Conservation (phyloP, 1,284 basidiomycete species). For the Pulveroboletus sp. region DNA sequence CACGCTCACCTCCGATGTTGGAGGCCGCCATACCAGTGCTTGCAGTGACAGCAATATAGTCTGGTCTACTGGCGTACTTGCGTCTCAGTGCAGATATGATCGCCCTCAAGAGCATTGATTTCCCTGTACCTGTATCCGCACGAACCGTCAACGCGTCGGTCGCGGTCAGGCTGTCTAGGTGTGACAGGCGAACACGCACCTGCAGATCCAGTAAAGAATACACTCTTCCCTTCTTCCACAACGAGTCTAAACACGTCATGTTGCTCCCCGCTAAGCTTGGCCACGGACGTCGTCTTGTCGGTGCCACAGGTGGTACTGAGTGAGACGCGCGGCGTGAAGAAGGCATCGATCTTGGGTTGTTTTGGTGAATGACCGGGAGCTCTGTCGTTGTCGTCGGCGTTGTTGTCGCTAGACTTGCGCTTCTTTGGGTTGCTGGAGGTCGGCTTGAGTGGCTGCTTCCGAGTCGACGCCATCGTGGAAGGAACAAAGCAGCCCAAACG, state of each 20-base stretch:
- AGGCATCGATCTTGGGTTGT: slow-evolving; percentile 44
- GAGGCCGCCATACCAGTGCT: slow-evolving; percentile 73
- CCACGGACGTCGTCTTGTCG: slow-evolving; percentile 37
- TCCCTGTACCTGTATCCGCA: slow-evolving; percentile 64
- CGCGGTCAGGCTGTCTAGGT: background rate
- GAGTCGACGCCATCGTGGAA: slow-evolving; percentile 14
- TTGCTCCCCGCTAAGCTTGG: slow-evolving; percentile 49
- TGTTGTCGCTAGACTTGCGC: slow-evolving; percentile 41
- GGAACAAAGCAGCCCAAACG: background rate
- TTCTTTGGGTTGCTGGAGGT: slow-evolving; percentile 37
- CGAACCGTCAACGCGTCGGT: background rate
- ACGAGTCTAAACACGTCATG: slow-evolving; percentile 45
- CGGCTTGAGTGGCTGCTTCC: slow-evolving; percentile 16
- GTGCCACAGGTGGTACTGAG: slow-evolving; percentile 33
- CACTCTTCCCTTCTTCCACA: slow-evolving; percentile 48
- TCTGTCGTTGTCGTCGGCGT: slow-evolving; percentile 31
- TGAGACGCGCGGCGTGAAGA: slow-evolving; percentile 46
- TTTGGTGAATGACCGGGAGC: slow-evolving; percentile 30
- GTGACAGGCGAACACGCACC: slow-evolving; percentile 35
- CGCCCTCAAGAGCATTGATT: slow-evolving; percentile 75
- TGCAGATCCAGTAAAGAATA: slow-evolving; percentile 56
- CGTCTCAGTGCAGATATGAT: slow-evolving; percentile 70
- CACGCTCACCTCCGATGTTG: slow-evolving; percentile 69
- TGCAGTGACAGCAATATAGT: slow-evolving; percentile 76
- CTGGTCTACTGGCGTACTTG: slow-evolving; percentile 57